Evolutionary conservation across 805 yeast species (phyloP).

Genomic region (Grigorovia yakushimaensis): DNA sequence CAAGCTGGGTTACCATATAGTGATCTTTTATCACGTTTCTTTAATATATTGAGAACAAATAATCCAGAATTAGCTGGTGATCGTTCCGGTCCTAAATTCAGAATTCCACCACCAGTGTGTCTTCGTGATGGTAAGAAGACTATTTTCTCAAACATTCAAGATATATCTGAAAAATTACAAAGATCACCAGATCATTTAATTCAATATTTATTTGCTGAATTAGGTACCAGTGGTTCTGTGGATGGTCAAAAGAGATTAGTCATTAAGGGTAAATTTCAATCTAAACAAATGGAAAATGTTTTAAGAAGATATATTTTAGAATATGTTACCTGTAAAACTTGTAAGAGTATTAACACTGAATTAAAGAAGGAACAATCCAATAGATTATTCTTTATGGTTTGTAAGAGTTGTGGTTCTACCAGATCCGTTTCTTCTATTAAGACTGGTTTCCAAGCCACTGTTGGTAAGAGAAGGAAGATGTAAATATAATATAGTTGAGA

Average conservation of each 20-base stretch:
- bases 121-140: constrained; percentile 98
- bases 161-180: constrained; percentile 86
- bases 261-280: constrained; percentile 96
- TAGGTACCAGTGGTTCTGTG: constrained; percentile 98
- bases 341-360: constrained; percentile 95
- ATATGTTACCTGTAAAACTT: constrained; percentile 97
- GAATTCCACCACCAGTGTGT: constrained; percentile 96
- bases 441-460: constrained; percentile 99
- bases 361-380: constrained; percentile 91
- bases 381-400: constrained; percentile 93
- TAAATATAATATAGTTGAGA: constrained; percentile 6
- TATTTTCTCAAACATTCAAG: constrained; percentile 90
- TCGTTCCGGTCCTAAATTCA: constrained; percentile 80
- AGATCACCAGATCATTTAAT: constrained; percentile 95
- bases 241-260: constrained; percentile 96
- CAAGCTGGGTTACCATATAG: constrained; percentile 64
- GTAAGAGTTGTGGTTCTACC: constrained; percentile 96
- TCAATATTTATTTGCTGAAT: constrained; percentile 92
- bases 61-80: constrained; percentile 99
- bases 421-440: constrained; percentile 95
- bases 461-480: constrained; percentile 77
- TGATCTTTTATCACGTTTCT: constrained; percentile 73
- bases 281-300: constrained; percentile 93
- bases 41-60: constrained; percentile 74
- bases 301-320: constrained; percentile 93